Conservation (phyloP, 2,329 filamentous ascomycete species). For the Gremmenia infestans region DNA sequence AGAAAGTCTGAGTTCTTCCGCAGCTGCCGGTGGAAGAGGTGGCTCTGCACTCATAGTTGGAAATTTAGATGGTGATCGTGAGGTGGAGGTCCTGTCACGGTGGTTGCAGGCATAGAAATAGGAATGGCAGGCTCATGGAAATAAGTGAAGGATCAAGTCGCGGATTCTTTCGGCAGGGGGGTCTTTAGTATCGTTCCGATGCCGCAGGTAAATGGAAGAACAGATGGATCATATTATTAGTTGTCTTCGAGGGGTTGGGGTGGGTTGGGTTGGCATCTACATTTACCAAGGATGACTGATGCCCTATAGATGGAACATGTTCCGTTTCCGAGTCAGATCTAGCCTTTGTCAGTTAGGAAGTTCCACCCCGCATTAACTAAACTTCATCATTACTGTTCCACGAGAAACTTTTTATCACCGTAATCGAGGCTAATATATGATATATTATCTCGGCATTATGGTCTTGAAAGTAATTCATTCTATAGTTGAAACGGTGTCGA, state of each 20-base stretch:
- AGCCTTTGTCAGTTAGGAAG: background rate
- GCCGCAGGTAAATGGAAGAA: background rate
- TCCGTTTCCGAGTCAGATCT: background rate
- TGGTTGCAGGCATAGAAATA: constrained; percentile 10
- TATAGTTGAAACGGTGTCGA: too few relatives aligned
- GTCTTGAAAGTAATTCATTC: background rate
- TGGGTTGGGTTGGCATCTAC: too few relatives aligned
- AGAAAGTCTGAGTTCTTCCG: constrained; percentile 11
- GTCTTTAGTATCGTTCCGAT: background rate
- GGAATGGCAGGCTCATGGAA: constrained; percentile 1
- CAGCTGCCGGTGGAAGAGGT: constrained; percentile 12
- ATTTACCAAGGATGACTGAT: background rate
- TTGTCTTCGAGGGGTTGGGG: too few relatives aligned
- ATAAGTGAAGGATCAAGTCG: background rate
- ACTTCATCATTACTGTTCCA: too few relatives aligned
- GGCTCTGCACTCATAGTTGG: constrained; percentile 22
- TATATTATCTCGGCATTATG: background rate
- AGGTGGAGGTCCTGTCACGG: constrained; percentile 10
- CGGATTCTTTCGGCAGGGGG: background rate
- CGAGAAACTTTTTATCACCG: background rate
- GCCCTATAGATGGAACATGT: background rate
- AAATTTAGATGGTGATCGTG: background rate
- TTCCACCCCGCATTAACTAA: background rate
- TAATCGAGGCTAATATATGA: background rate
- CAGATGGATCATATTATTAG: too few relatives aligned